Evolutionary conservation across 192 early-diverging fungal genomes (phyloP), one percentile per base, ranked within the genome.

Genomic region (Chytriomyces confervae): DNA sequence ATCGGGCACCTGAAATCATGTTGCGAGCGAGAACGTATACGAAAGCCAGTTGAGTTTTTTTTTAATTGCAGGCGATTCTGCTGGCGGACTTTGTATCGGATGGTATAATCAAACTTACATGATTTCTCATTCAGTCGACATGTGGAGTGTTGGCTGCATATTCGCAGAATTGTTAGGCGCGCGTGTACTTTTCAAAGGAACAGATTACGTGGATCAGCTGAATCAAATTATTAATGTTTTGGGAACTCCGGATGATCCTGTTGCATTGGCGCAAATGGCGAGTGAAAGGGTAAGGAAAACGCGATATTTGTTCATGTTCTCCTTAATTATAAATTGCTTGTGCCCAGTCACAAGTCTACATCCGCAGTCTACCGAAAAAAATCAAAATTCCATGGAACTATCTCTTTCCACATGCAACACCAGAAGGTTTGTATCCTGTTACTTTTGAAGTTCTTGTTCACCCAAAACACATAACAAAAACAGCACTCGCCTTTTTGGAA

Each of bases 141-240:
- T 98, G 89, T 98, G 97, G 97, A 94, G 94, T 6, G 94, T 99
- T 29, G 98, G 98, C 16, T 99, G 98, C 81, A 98, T 99, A 65
- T 97, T 99, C 86, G 96, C 97, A 29, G 98, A 99, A 84, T 91
- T 99, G 80, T 88, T 97, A 50, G 94, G 94, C 66, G 92, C 93
- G 27, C 93, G 93, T 82, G 95, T 96, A 7, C 86, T 99, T 70
- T 99, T 98, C 85, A 98, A 96, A 78, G 97, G 97, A 24, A 89
- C 93, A 49, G 97, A 99, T 87, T 97, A 96, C 81, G 96, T 98
- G n/a, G 96, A 99, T 81, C 97, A 99, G 83, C 87, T 99, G 77
- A 97, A 97, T 83, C 94, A 98, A 84, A 99, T 99, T 64, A 86
- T 99, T 69, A 89, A 90, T 69, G 93, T 99, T 61, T 89, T 97